Evolutionary conservation across 768 basidiomycete species (phyloP), one percentile per base, ranked within the genome.

Genomic region (Mycena maculata): DNA sequence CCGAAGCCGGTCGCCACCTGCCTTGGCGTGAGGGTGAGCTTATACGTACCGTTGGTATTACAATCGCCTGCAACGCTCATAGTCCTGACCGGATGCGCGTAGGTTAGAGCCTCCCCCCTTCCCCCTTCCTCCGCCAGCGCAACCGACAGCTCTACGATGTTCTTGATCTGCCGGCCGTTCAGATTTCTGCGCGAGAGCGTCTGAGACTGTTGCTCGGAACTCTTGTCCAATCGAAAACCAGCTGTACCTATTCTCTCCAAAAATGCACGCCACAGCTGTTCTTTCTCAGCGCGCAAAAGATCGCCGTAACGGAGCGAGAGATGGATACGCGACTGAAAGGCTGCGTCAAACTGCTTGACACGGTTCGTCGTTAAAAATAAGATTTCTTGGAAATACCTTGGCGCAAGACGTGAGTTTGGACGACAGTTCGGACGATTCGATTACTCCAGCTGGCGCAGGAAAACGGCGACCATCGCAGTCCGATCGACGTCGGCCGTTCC

Each of bases 341-440:
- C 65, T 20, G 28, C 20, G 33, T 66, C 65, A 49, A 72, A 73
- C 28, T 73, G 67, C 12, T 69, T 56, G 39, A 74, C 67, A 30
- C 74, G 66, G 52, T 80, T 81, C 16, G 80, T 79, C n/a, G 78
- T 79, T 15, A 81, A 65, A 20, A 81, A 73, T 20, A 81, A 55
- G 27, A 79, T 76, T n/a, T 78, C 78, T 44, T 74, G 76, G 55
- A 76, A 77, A 60, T 79, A 79, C 67, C 57, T 47, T 10, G 45
- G 30, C 30, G 12, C 12, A 47, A 7, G 31, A 44, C 4, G 39
- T 41, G 41, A 56, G 27, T n/a, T 7, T 4, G 28, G 11, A 36
- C 8, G 22, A 48, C 3, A 36, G 6, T 13, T 8, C 6, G 22
- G 4, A 13, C 10, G 41, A 42, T 5, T 20, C 18, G 44, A 39